Evolutionary conservation across 1,284 basidiomycete genomes (phyloP), one percentile per base, ranked within the genome.

Genomic region (Trametes versicolor): DNA sequence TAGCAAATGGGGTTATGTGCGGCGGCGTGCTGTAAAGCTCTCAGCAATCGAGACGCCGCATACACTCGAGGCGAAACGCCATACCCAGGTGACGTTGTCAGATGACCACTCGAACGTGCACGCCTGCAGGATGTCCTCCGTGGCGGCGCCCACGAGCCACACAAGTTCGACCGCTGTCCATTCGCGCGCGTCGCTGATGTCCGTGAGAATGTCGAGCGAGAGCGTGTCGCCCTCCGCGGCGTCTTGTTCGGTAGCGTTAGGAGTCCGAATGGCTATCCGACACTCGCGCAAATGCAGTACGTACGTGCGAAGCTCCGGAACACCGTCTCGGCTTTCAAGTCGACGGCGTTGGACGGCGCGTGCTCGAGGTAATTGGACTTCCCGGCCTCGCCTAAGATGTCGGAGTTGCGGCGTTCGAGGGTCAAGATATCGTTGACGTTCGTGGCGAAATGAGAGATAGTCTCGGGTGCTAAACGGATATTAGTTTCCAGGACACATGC

Each of bases 261-360:
- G 62, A 50, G 34, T 37, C 36, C 54, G 47, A 47, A 45, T 21
- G 19, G 49, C 19, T 32, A 25, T 53, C 48, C 47, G 36, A 39
- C 21, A 45, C 32, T 47, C 34, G 43, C 23, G 19, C 17, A 41
- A 59, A 32, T 50, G n/a, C 41, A 50, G 29, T 32, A 75, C 81
- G 60, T 66, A 88, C 87, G 72, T 65, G 74, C 63, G 27, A 75
- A 71, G 72, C 87, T 87, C 49, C 78, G 77, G 70, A 90, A 91
- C 2, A 76, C 79, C 39, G 87, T 88, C 9, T 74, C 73, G 0
- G 73, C 62, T 23, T 78, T 72, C 17, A 83, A 82, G 76, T 91
- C 88, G 3, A 89, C 87, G 5, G 87, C 87, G 70, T 78, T 75
- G 13, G 85, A 88, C 23, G 81, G 80, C n/a, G 87, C 75, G 72